A percentile compares a stretch with the other conserved stretches of the same genome.
These are phyloP conservation scores for Boletus barrowsii DNA, from an alignment of 768 basidiomycete genomes.

Conservation along the genomic window DNA sequence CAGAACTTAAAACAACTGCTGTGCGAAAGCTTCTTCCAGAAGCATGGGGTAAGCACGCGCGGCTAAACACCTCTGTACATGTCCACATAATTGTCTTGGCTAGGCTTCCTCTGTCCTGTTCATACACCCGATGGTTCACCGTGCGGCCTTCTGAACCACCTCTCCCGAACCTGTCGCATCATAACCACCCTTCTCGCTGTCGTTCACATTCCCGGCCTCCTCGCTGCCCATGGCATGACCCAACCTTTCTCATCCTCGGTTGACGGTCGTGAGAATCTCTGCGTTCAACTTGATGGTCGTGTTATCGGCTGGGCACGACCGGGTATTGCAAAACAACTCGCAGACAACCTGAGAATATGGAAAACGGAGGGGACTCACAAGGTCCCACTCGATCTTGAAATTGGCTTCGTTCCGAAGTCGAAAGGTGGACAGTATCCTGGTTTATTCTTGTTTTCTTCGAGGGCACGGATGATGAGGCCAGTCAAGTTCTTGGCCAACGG, in stretches of 20 bases:
- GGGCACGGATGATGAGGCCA: conserved; percentile 95
- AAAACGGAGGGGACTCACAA: conserved; percentile 85
- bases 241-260: conserved; percentile 77
- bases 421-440: conserved; percentile 97
- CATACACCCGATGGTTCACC: conserved; percentile 98
- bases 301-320: conserved; percentile 92
- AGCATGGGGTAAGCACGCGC: conserved; percentile 76
- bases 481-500: conserved; percentile 89
- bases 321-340: conserved; percentile 69
- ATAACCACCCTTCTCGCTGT: conserved; percentile 74
- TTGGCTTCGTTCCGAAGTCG: conserved; percentile 84
- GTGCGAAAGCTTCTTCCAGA: conserved; percentile 96
- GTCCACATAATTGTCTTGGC: conserved; percentile 5
- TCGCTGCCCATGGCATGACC: conserved; percentile 91
- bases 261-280: conserved; percentile 78
- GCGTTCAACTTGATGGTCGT: conserved; percentile 92
- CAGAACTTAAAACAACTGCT: conserved; percentile 95
- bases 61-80: neutral
- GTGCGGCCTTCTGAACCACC: conserved; percentile 95
- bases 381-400: conserved; percentile 91
- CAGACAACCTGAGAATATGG: conserved; percentile 85
- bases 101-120: conserved; percentile 96
- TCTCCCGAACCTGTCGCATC: conserved; percentile 91
- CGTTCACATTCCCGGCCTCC: conserved; percentile 75
- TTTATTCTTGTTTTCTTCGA: conserved; percentile 83